Base-by-base conservation (phyloP, 1,139 yeast species). In the Meyerozyma athensensis region DNA sequence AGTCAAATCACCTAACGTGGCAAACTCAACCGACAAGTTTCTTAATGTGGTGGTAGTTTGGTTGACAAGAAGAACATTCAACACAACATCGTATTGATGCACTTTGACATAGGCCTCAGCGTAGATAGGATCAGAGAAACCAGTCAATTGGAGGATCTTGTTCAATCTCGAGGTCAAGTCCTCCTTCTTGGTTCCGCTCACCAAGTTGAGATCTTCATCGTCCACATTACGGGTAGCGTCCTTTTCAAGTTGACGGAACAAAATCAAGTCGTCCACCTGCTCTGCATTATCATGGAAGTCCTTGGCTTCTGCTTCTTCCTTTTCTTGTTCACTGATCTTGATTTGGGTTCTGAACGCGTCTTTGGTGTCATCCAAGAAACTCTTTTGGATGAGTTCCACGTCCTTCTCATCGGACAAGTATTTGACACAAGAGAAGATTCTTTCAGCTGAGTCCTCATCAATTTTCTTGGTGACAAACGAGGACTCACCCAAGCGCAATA, bases 41-140 rank as follows among this genome's bases (percentile, higher is more conserved):
- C 95, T 86, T 56, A 94, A 75, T 4, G 98, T 94, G 45, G 79
- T 83, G 13, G 81, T 81, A 6, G 98, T 92, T 66, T 94, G 99
- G 59, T 94, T 94, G 36, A 94, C 97, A 49, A 94, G 71, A 56
- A 94, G 69, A 19, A 94, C 97, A 54, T 94, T 98, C 53, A 94
- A 73, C 0, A 89, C 92, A 51, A 94, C 95, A 60, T 94, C 98
- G 59, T 85, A 92, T 63, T 94, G 98, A 53, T 92, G 96, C 17
- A 89, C 94, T 49, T 86, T 86, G 48, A 94, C 86, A 54, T 84
- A 86, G 0, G 97, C 98, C 64, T 94, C 99, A 4, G 96, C 97
- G 56, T 94, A 94, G 30, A 94, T 95, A 18, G 98, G 96, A 59
- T 94, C 99, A 1, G 96, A 86, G 63, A 89, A 94, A 26, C 99